A percentile compares a stretch with the other conserved stretches of the same genome.
phyloP scores from a whole-genome alignment of 1,139 yeast species.

The Kodamaea suecica region DNA sequence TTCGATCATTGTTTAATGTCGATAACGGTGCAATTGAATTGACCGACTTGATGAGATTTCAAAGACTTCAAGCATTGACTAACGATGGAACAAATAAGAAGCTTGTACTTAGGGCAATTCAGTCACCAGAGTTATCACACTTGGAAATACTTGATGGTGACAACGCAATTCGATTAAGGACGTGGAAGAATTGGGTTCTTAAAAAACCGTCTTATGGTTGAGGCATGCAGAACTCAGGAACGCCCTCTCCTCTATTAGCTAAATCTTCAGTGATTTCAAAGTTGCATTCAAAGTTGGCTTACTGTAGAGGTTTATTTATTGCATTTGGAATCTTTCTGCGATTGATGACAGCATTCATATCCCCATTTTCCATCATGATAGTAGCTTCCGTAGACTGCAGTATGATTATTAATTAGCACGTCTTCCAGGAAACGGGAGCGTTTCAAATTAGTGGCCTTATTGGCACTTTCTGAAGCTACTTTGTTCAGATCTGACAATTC shows the following conservation, averaged over 20 bases:
- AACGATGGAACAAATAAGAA: slow-evolving; percentile 18
- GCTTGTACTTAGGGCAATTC: slow-evolving; percentile 16
- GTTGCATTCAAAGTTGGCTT: too few relatives aligned
- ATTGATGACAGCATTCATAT: slow-evolving; percentile 41
- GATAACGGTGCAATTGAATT: slow-evolving; percentile 20
- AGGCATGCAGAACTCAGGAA: too few relatives aligned
- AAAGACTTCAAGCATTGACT: slow-evolving; percentile 19
- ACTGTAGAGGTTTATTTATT: slow-evolving; percentile 2
- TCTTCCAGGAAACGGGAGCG: not conserved
- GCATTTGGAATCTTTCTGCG: slow-evolving; percentile 8
- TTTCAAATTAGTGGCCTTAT: not conserved
- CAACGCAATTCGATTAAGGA: slow-evolving; percentile 14
- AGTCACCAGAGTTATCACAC: slow-evolving; percentile 12
- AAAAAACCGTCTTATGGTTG: not conserved
- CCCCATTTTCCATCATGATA: slow-evolving; percentile 51
- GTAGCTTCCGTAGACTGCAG: slow-evolving; percentile 47
- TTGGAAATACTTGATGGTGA: slow-evolving; percentile 18
- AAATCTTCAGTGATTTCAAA: too few relatives aligned
- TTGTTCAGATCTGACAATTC: not conserved
- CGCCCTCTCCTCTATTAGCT: too few relatives aligned
- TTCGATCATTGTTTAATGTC: slow-evolving; percentile 20
- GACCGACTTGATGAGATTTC: slow-evolving; percentile 18
- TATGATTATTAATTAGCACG: slow-evolving; percentile 27
- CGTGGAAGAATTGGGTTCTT: slow-evolving; percentile 21
- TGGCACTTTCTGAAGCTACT: not conserved